Evolutionary conservation across 306 rosid species (phyloP).

Genomic region (apple (Malus domestica)): DNA sequence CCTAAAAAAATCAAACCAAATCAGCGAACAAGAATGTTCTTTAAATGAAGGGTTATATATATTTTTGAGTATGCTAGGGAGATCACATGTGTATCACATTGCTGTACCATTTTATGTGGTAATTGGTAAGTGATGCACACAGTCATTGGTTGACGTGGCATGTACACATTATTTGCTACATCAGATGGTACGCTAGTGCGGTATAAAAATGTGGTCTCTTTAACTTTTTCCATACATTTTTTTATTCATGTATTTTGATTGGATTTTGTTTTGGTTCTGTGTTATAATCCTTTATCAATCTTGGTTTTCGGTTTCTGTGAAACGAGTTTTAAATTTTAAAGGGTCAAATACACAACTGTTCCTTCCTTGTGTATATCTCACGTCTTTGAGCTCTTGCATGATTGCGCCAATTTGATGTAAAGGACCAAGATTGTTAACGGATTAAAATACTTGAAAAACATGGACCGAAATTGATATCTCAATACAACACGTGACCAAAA

Average conservation of each 20-base stretch:
- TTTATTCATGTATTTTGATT: not conserved
- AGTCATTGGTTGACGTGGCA: too few species aligned
- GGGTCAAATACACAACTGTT: not conserved
- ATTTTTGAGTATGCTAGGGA: too few species aligned
- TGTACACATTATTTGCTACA: too few species aligned
- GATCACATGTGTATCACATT: too few species aligned
- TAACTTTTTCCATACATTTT: too few species aligned
- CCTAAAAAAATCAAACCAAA: not conserved
- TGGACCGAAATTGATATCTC: not conserved
- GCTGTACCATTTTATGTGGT: too few species aligned
- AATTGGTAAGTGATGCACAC: too few species aligned
- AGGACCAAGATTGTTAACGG: not conserved
- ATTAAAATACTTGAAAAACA: not conserved
- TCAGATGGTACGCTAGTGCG: accelerated
- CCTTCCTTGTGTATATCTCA: not conserved
- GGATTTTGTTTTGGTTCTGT: not conserved
- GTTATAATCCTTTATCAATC: not conserved
- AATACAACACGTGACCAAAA: not conserved
- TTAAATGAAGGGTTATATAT: too few species aligned
- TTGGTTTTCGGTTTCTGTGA: not conserved
- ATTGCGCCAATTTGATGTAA: not conserved
- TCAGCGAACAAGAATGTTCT: too few species aligned
- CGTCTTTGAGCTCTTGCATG: not conserved
- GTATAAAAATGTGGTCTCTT: too few species aligned
- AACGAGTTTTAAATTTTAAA: not conserved